phyloP scores from a whole-genome alignment of 495 filamentous ascomycete genomes.

The Tuber microsphaerosporum region DNA sequence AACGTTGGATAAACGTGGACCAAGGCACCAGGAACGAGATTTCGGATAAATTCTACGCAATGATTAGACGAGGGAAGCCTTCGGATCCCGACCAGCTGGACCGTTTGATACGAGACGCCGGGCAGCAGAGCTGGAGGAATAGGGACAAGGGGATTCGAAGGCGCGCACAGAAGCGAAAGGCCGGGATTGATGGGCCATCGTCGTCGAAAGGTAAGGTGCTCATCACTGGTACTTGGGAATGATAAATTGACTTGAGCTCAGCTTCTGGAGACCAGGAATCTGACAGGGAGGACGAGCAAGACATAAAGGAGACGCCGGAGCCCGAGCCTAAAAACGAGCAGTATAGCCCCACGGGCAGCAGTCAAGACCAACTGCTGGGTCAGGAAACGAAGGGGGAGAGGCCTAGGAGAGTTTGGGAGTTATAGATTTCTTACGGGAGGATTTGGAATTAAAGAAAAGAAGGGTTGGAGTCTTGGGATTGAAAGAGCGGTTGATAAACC shows the following conservation, averaged over 20 bases:
- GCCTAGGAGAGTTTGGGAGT: slow-evolving; percentile 2
- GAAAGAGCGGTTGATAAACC: background rate
- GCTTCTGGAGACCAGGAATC: background rate
- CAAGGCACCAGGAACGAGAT: slow-evolving; percentile 1
- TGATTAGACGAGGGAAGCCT: slow-evolving; percentile 5
- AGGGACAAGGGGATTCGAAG: slow-evolving; percentile 3
- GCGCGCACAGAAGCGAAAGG: slow-evolving; percentile 4
- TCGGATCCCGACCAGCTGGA: background rate
- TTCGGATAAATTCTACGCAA: slow-evolving; percentile 5
- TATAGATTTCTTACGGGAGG: slow-evolving; percentile 5
- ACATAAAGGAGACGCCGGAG: background rate
- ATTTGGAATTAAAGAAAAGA: background rate
- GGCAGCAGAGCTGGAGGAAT: slow-evolving; percentile 3
- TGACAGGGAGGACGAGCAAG: background rate
- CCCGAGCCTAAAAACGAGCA: background rate
- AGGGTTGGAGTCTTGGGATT: background rate
- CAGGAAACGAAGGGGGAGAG: background rate
- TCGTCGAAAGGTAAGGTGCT: background rate
- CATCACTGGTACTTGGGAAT: background rate
- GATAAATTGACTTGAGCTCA: background rate
- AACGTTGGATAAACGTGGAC: slow-evolving; percentile 3
- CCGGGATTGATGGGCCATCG: background rate
- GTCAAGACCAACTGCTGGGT: background rate
- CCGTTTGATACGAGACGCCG: slow-evolving; percentile 6
- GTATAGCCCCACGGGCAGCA: background rate